Evolutionary conservation across 768 basidiomycete genomes (phyloP).

Genomic region (Trametes meyenii): DNA sequence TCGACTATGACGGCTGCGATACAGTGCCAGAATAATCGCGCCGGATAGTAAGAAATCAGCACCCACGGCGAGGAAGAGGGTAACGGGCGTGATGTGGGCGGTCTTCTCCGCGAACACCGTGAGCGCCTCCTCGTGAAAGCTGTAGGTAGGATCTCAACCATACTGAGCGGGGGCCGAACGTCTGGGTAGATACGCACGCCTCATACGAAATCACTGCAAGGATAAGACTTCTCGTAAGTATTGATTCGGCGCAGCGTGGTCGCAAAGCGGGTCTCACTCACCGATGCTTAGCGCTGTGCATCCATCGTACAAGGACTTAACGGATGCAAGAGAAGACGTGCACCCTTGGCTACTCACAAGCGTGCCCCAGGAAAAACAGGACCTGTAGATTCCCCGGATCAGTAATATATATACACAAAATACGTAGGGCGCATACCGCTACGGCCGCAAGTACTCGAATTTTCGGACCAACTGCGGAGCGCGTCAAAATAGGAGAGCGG

Average conservation of each 20-base stretch:
- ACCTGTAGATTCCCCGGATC: no score
- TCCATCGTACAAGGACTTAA: no score
- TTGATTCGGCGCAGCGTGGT: not conserved
- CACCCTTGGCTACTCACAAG: no score
- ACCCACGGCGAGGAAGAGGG: not conserved
- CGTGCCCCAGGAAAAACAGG: no score
- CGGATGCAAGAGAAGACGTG: no score
- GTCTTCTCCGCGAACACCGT: not conserved
- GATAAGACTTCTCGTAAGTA: not conserved
- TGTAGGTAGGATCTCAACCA: not conserved
- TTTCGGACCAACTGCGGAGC: not conserved
- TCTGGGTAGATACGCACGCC: not conserved
- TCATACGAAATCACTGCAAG: not conserved
- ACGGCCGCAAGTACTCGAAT: not conserved
- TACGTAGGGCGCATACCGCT: no score
- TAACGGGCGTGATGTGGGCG: not conserved
- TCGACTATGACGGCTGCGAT: not conserved
- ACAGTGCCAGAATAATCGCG: not conserved
- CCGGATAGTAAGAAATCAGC: constrained; percentile 2
- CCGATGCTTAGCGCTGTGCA: not conserved
- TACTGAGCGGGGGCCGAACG: not conserved
- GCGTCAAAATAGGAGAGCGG: not conserved
- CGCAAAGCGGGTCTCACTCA: not conserved
- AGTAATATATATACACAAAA: no score
- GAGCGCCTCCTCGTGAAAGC: not conserved